Conservation (phyloP, 129 eudicot species). For the Chrysanthemum seticuspe region DNA sequence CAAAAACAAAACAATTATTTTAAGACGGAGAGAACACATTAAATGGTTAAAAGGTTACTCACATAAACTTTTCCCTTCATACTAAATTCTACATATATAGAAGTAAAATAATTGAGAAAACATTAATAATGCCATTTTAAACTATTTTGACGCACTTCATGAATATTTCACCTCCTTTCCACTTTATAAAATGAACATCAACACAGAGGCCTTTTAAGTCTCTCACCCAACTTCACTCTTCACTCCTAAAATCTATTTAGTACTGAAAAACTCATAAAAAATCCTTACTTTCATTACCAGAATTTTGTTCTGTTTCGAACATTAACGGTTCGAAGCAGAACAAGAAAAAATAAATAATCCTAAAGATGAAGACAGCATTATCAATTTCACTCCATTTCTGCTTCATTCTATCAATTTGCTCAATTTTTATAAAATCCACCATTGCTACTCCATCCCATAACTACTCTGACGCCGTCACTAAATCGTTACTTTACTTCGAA, state of each 20-base stretch:
- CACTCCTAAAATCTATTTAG: constrained; percentile 20
- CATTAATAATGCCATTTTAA: too few relatives aligned
- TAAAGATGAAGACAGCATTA: constrained; percentile 5
- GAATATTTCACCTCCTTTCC: not conserved
- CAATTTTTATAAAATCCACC: constrained; percentile 7
- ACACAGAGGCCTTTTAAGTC: constrained; percentile 4
- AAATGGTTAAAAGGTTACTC: too few relatives aligned
- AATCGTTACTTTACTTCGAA: constrained; percentile 81
- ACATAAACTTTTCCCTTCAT: too few relatives aligned
- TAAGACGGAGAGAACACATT: too few relatives aligned
- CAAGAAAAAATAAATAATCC: constrained; percentile 7
- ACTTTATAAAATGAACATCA: constrained; percentile 28
- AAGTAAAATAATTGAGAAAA: too few relatives aligned
- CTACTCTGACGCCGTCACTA: constrained; percentile 70
- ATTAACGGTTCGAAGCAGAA: not conserved
- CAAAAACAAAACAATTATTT: too few relatives aligned
- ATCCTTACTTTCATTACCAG: not conserved
- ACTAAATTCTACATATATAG: too few relatives aligned
- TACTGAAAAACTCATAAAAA: not conserved
- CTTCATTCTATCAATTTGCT: constrained; percentile 29
- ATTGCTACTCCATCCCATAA: constrained; percentile 33
- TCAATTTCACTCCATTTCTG: constrained; percentile 23
- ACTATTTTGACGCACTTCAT: too few relatives aligned
- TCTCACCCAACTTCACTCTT: constrained; percentile 18
- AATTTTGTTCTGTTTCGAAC: not conserved